phyloP scores from a whole-genome alignment of 371 early-diverging fungal species.

The Furculomyces boomerangus region DNA sequence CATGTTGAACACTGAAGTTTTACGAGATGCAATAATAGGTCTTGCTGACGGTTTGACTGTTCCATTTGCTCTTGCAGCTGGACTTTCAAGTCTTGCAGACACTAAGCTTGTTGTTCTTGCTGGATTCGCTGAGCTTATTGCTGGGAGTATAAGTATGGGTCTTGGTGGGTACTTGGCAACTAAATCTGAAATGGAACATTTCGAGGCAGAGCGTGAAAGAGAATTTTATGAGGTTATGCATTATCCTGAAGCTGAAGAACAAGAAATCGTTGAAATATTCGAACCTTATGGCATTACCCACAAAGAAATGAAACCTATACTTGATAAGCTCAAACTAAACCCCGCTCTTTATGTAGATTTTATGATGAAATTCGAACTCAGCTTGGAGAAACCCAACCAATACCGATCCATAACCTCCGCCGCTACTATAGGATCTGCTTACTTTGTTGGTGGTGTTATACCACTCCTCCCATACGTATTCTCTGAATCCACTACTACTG shows the following conservation, averaged over 20 bases:
- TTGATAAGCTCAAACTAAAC: slow-evolving; percentile 30
- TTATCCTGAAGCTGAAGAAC: slow-evolving; percentile 39
- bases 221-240: slow-evolving; percentile 37
- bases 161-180: slow-evolving; percentile 52
- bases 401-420: slow-evolving; percentile 18
- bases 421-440: slow-evolving; percentile 42
- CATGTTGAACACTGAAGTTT: slow-evolving; percentile 39
- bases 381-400: slow-evolving; percentile 33
- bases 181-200: slow-evolving; percentile 46
- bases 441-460: slow-evolving; percentile 48
- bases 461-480: slow-evolving; percentile 50
- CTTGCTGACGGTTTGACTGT: slow-evolving; percentile 56
- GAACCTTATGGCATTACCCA: slow-evolving; percentile 40
- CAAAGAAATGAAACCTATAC: slow-evolving; percentile 35
- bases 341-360: slow-evolving; percentile 47
- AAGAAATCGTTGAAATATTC: slow-evolving; percentile 40
- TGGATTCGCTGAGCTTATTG: slow-evolving; percentile 48
- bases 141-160: slow-evolving; percentile 43
- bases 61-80: slow-evolving; percentile 59
- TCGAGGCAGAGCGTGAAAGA: slow-evolving; percentile 34
- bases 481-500: slow-evolving; percentile 24
- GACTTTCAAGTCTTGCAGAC: slow-evolving; percentile 37
- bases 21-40: slow-evolving; percentile 44
- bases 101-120: slow-evolving; percentile 42
- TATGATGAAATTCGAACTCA: slow-evolving; percentile 59